Conservation (phyloP, 352 stramenopile genomes). For the Globisporangium polare region DNA sequence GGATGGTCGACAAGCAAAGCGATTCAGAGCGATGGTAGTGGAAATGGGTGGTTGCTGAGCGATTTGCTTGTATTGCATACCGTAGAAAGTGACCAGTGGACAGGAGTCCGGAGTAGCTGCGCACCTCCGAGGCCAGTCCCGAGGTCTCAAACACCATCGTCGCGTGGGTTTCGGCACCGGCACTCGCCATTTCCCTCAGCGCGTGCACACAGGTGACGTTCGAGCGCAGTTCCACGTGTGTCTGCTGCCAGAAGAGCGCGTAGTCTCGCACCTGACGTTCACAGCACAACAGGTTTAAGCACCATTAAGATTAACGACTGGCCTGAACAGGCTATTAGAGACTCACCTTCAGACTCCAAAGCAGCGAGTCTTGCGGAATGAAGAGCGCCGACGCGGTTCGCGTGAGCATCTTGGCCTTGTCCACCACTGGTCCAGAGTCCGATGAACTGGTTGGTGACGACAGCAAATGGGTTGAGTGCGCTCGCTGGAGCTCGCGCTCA, state of each 20-base stretch:
- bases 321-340: neutral
- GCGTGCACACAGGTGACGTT: constrained; percentile 27
- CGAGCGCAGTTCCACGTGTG: constrained; percentile 22
- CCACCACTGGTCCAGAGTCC: neutral
- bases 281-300: neutral
- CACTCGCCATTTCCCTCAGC: constrained; percentile 29
- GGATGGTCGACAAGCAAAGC: neutral
- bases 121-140: constrained; percentile 5
- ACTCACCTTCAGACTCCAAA: constrained; percentile 13
- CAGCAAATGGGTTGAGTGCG: neutral
- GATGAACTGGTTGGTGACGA: neutral
- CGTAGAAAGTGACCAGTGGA: constrained; percentile 34
- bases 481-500: constrained; percentile 6
- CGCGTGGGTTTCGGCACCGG: constrained; percentile 10
- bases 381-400: constrained; percentile 9
- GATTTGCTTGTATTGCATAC: constrained; percentile 17
- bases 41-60: neutral
- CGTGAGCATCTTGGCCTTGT: constrained; percentile 17
- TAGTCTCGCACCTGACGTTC: constrained; percentile 34
- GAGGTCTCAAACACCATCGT: constrained; percentile 22
- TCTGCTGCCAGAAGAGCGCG: constrained; percentile 39
- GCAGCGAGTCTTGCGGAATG: constrained; percentile 9
- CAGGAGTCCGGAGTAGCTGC: constrained; percentile 27
- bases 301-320: neutral
- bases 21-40: neutral